These are phyloP conservation scores for Phaeotremella skinneri DNA, from an alignment of 768 basidiomycete genomes.

Conservation along the genomic window DNA sequence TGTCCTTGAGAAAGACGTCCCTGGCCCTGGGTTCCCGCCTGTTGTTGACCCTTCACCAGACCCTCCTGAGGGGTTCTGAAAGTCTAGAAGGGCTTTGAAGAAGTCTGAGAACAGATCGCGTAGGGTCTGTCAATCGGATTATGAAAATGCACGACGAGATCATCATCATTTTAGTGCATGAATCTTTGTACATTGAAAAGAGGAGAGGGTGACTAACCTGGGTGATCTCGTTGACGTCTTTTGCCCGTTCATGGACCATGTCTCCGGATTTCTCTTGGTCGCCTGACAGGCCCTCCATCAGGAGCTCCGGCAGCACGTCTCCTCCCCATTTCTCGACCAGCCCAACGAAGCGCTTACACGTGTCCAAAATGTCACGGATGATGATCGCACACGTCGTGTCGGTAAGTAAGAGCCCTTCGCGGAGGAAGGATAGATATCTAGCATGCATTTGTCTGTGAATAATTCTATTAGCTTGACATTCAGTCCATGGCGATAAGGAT, in stretches of 20 bases:
- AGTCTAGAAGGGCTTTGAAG: slow-evolving; percentile 74
- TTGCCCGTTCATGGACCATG: slow-evolving; percentile 69
- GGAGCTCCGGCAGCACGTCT: slow-evolving; percentile 76
- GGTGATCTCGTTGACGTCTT: slow-evolving; percentile 70
- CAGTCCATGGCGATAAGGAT: too few relatives aligned
- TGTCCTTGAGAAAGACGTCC: slow-evolving; percentile 28
- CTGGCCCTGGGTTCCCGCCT: slow-evolving; percentile 58
- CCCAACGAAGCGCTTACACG: slow-evolving; percentile 82
- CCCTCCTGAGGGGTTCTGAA: slow-evolving; percentile 65
- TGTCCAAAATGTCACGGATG: slow-evolving; percentile 70
- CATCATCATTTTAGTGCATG: too few relatives aligned
- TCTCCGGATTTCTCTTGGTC: slow-evolving; percentile 64
- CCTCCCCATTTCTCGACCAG: slow-evolving; percentile 91
- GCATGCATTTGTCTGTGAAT: slow-evolving; percentile 66
- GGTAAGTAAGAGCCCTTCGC: slow-evolving; percentile 74
- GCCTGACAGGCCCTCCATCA: slow-evolving; percentile 71
- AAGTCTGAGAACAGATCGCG: slow-evolving; percentile 68
- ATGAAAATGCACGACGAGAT: too few relatives aligned
- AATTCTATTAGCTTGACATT: too few relatives aligned
- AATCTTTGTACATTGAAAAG: slow-evolving; percentile 2
- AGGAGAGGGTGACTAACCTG: slow-evolving; percentile 57
- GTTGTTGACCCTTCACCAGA: slow-evolving; percentile 67
- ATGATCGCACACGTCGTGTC: slow-evolving; percentile 63
- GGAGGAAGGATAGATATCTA: slow-evolving; percentile 72
- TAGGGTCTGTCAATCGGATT: slow-evolving; percentile 60